phyloP scores from a whole-genome alignment of 2,329 filamentous ascomycete genomes.

The Botrytis squamosa region DNA sequence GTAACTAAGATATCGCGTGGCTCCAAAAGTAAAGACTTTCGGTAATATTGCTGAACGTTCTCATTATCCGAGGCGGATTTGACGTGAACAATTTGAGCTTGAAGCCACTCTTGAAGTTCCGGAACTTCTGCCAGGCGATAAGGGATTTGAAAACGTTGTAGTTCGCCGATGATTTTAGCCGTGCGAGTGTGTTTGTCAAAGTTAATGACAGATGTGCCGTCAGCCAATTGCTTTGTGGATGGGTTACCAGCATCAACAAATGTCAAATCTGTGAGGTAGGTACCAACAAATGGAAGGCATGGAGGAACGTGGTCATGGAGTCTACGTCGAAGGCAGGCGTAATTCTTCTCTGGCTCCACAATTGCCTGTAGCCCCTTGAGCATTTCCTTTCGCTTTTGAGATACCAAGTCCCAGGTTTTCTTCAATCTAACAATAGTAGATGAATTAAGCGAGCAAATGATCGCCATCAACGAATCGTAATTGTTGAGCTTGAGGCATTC shows the following conservation, averaged over 20 bases:
- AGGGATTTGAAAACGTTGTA: conserved; percentile 94
- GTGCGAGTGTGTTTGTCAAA: conserved; percentile 97
- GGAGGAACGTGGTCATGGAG: conserved; percentile 85
- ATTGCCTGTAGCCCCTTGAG: conserved; percentile 79
- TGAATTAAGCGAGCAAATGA: conserved; percentile 89
- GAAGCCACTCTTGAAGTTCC: conserved; percentile 92
- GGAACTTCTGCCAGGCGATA: conserved; percentile 80
- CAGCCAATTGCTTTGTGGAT: conserved; percentile 72
- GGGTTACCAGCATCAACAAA: conserved; percentile 96
- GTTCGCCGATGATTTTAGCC: conserved; percentile 90
- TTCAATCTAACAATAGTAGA: conserved; percentile 86
- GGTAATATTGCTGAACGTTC: conserved; percentile 64
- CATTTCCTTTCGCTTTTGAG: conserved; percentile 75
- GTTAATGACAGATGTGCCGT: conserved; percentile 84
- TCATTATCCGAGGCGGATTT: conserved; percentile 51
- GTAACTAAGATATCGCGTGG: conserved; percentile 47
- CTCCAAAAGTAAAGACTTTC: conserved; percentile 65
- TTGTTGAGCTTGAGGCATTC: conserved; percentile 89
- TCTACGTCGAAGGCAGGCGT: conserved; percentile 78
- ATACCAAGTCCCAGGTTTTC: conserved; percentile 89
- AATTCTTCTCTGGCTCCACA: conserved; percentile 87
- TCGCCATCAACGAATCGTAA: conserved; percentile 95
- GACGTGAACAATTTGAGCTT: conserved; percentile 75
- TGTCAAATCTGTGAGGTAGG: conserved; percentile 93
- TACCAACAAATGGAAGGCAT: conserved; percentile 92